Base-by-base conservation (phyloP, 108 stramenopile genomes). In the Pseudonitzschia multiseries region DNA sequence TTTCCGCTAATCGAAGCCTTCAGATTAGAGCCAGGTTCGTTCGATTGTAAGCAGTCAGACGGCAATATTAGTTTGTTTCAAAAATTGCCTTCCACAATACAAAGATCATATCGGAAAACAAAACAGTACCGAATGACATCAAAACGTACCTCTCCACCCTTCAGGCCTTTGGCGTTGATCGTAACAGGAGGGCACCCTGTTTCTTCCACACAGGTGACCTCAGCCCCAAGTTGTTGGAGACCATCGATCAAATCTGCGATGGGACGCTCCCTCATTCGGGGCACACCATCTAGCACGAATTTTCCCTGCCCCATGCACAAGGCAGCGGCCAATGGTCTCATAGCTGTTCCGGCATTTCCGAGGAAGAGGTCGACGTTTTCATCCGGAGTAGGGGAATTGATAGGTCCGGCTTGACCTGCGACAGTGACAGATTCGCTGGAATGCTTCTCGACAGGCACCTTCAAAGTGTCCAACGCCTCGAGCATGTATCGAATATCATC, bases 401-500 rank as follows among this genome's bases (percentile, higher is more conserved):
- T 93, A 3, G 97, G 88, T 21, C 96, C 96, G 31, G 75, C 89
- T 67, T 88, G 87, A 53, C 96, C 96, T 32, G 79, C 82, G 12
- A 96, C 95, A 9, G 87, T 78, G 13, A 93, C 84, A 29, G 80
- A 68, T 41, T 83, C 82, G n/a, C 68, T 64, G 26, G 71, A 77
- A 56, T 92, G 79, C 22, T 81, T 74, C 36, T 84, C 88, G 0
- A 94, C 77, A 18, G 89, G 87, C 10, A 97, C 96, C 53, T 90
- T 71, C 73, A 98, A 77, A 4, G 79, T 73, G 56, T 94, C 89
- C 32, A 99, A 79, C 4, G 97, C 98, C 17, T 90, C 84, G 15
- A 99, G 83, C 97, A 99, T 97, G 88, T 96, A 95, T n/a, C 83
- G 84, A 75, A 97, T 98, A 83, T 99, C 98, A 65, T 97, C 97